A percentile compares a stretch with the other conserved stretches of the same genome.
Evolutionary conservation across 2,329 filamentous ascomycete species (phyloP).

Genomic region (Aspergillus floridensis): DNA sequence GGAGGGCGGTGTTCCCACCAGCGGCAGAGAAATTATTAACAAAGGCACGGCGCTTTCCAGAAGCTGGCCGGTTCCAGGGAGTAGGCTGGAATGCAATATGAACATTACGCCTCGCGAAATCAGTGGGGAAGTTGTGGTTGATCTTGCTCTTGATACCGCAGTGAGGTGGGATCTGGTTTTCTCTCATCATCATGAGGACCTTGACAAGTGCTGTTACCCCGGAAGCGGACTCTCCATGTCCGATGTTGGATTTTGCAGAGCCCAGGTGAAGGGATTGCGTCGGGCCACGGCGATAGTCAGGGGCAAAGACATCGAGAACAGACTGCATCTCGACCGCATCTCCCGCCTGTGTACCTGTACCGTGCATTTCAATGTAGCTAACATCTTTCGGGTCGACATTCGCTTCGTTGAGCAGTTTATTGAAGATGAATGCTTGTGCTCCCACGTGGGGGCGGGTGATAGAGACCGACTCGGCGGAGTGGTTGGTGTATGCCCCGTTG

Average conservation of each 20-base stretch:
- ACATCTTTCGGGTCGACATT: constrained; percentile 75
- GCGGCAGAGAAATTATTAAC: constrained; percentile 71
- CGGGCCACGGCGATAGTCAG: constrained; percentile 40
- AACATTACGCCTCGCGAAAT: constrained; percentile 44
- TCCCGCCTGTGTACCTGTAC: constrained; percentile 78
- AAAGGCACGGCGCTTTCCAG: constrained; percentile 40
- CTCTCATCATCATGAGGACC: constrained; percentile 39
- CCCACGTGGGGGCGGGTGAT: constrained; percentile 81
- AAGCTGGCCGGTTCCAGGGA: constrained; percentile 33
- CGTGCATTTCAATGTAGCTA: constrained; percentile 86
- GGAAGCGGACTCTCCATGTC: constrained; percentile 62
- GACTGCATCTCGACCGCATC: constrained; percentile 81
- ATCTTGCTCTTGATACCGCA: constrained; percentile 42
- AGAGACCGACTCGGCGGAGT: constrained; percentile 76
- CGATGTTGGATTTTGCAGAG: constrained; percentile 63
- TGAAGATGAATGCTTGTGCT: constrained; percentile 70
- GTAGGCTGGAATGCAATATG: constrained; percentile 48
- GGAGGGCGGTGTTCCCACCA: constrained; percentile 67
- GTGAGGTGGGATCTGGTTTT: constrained; percentile 34
- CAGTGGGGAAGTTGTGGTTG: constrained; percentile 47
- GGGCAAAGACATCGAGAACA: constrained; percentile 64
- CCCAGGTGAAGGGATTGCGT: constrained; percentile 58
- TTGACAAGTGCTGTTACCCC: constrained; percentile 47
- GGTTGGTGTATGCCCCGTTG: constrained; percentile 73
- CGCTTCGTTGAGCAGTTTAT: constrained; percentile 67